Conservation (phyloP, 1,284 basidiomycete species). For the Xerocomus nothofagi region DNA sequence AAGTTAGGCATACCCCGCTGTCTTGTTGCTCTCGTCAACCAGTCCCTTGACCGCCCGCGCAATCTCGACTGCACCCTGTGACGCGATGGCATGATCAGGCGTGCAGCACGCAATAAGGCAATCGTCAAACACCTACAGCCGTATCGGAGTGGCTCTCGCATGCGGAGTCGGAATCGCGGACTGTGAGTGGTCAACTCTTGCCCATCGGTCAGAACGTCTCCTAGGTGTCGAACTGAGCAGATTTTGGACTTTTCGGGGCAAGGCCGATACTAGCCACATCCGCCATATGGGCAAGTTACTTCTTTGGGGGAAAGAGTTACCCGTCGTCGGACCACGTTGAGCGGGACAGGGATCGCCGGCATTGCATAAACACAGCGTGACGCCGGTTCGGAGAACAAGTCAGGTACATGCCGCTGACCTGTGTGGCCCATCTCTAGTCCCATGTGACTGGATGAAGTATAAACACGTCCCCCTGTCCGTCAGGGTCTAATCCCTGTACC, state of each 20-base stretch:
- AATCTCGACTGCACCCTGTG: slow-evolving; percentile 52
- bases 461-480: too few relatives aligned
- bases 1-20: slow-evolving; percentile 15
- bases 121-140: too few relatives aligned
- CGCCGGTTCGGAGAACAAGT: too few relatives aligned
- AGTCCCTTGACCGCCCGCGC: slow-evolving; percentile 48
- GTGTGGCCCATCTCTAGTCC: too few relatives aligned
- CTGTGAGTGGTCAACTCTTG: slow-evolving; percentile 40
- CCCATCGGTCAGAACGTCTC: slow-evolving; percentile 50
- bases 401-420: too few relatives aligned
- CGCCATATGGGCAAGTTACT: not conserved
- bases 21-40: slow-evolving; percentile 50
- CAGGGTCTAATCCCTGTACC: too few relatives aligned
- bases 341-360: too few relatives aligned
- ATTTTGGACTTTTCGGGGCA: slow-evolving; percentile 39
- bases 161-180: slow-evolving; percentile 54
- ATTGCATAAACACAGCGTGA: too few relatives aligned
- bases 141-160: slow-evolving; percentile 60
- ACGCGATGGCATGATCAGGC: not conserved
- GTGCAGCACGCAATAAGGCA: not conserved
- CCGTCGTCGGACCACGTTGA: slow-evolving; percentile 44
- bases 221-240: slow-evolving; percentile 45
- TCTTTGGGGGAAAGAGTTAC: slow-evolving; percentile 34
- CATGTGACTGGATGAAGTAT: too few relatives aligned
- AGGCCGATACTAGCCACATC: not conserved